Conservation (phyloP, 306 rosid species). For the Vigna nakashimae region DNA sequence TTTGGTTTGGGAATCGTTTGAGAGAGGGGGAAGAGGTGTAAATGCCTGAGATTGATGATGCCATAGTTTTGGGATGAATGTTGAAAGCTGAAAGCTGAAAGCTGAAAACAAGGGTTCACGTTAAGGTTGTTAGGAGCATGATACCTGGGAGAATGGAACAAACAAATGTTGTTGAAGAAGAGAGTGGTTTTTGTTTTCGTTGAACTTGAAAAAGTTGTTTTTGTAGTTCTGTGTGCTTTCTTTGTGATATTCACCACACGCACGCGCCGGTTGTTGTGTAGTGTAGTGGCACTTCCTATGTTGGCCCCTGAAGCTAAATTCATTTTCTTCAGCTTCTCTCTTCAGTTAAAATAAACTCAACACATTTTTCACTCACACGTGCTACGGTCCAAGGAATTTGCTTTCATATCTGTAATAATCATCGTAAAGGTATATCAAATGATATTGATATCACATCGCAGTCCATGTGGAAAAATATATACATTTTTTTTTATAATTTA, state of each 20-base stretch:
- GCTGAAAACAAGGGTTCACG: not conserved
- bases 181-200: slow-evolving; percentile 5
- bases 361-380: not conserved
- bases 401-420: not conserved
- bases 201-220: not conserved
- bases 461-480: not conserved
- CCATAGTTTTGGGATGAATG: slow-evolving; percentile 52
- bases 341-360: no score
- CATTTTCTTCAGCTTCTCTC: no score
- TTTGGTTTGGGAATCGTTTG: slow-evolving; percentile 55
- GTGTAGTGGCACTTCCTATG: not conserved
- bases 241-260: slow-evolving; percentile 34
- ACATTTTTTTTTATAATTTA: not conserved
- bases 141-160: not conserved
- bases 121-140: slow-evolving; percentile 2
- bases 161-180: slow-evolving; percentile 1
- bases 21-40: slow-evolving; percentile 70
- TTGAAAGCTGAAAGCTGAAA: not conserved
- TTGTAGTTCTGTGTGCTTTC: slow-evolving; percentile 35
- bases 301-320: not conserved
- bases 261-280: slow-evolving; percentile 49
- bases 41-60: slow-evolving; percentile 84
- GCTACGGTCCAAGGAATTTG: not conserved
- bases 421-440: not conserved
- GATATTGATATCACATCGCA: no score